phyloP scores from a whole-genome alignment of 768 basidiomycete genomes.

The Solioccasus polychromus region DNA sequence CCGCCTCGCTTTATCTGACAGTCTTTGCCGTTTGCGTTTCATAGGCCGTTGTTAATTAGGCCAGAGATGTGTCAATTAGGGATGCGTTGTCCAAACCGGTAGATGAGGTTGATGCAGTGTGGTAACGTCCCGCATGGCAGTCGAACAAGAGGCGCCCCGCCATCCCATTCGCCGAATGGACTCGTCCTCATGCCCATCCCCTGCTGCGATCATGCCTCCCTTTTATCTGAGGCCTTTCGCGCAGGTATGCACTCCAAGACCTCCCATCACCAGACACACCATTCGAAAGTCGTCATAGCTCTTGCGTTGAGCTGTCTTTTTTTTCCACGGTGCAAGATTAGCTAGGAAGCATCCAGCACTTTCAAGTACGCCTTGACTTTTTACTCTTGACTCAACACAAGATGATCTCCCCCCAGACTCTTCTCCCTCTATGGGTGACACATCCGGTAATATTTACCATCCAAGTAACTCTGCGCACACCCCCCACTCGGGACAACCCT shows the following conservation, averaged over 20 bases:
- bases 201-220: conserved; percentile 25
- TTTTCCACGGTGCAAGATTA: conserved; percentile 33
- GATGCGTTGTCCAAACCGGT: conserved; percentile 29
- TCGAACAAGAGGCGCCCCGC: conserved; percentile 20
- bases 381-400: conserved; percentile 10
- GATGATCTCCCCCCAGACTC: conserved; percentile 21
- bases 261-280: conserved; percentile 6
- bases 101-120: conserved; percentile 22
- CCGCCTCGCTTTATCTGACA: conserved; percentile 21
- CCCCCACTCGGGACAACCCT: conserved; percentile 10
- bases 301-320: conserved; percentile 4
- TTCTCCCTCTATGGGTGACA: conserved; percentile 20
- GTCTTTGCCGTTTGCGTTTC: conserved; percentile 26
- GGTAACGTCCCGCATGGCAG: conserved; percentile 19
- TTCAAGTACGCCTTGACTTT: conserved; percentile 21
- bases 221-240: conserved; percentile 27
- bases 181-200: conserved; percentile 29
- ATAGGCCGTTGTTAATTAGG: conserved; percentile 31
- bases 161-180: conserved; percentile 15
- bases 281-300: conserved; percentile 10
- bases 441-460: conserved; percentile 15
- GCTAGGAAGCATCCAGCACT: conserved; percentile 3
- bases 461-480: conserved; percentile 9
- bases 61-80: conserved; percentile 27
- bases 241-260: background rate